Percentiles rank a stretch among this genome's conserved stretches.
phyloP scores from a whole-genome alignment of 2,329 filamentous ascomycete genomes.

The Fusarium nurragi region DNA sequence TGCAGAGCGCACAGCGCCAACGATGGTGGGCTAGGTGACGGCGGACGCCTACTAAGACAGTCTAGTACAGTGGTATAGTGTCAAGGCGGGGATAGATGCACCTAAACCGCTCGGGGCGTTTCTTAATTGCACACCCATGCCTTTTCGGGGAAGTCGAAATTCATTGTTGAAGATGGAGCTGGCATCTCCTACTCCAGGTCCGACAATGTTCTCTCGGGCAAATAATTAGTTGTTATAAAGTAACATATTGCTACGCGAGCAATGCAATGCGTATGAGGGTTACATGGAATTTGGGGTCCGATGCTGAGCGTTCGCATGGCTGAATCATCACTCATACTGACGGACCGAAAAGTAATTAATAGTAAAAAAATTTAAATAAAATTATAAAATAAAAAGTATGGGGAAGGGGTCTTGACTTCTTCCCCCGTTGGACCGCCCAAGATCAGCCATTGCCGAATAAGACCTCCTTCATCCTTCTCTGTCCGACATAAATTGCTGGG shows the following conservation, averaged over 20 bases:
- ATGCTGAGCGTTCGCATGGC: neutral
- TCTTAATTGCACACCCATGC: conserved; percentile 33
- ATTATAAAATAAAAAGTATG: conserved; percentile 31
- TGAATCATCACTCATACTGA: conserved; percentile 1
- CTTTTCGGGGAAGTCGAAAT: conserved; percentile 17
- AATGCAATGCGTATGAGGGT: neutral
- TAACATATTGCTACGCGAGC: neutral
- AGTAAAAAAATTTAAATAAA: conserved; percentile 3
- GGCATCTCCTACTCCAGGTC: conserved; percentile 12
- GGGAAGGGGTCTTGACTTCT: conserved; percentile 31
- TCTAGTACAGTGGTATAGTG: conserved; percentile 1
- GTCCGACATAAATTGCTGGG: conserved; percentile 1
- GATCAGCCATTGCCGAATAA: conserved; percentile 36
- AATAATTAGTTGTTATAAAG: neutral
- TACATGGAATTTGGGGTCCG: neutral
- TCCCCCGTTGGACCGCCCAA: neutral
- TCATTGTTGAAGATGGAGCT: conserved; percentile 8
- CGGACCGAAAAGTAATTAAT: too few species aligned
- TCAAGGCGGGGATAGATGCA: conserved; percentile 28
- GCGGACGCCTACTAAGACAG: conserved; percentile 14
- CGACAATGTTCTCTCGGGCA: neutral
- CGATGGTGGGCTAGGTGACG: conserved; percentile 38
- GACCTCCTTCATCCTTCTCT: conserved; percentile 11
- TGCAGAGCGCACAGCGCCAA: neutral
- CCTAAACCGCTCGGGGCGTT: conserved; percentile 33